phyloP scores from a whole-genome alignment of 1,139 yeast species.

The Yamadazyma blattariae region DNA sequence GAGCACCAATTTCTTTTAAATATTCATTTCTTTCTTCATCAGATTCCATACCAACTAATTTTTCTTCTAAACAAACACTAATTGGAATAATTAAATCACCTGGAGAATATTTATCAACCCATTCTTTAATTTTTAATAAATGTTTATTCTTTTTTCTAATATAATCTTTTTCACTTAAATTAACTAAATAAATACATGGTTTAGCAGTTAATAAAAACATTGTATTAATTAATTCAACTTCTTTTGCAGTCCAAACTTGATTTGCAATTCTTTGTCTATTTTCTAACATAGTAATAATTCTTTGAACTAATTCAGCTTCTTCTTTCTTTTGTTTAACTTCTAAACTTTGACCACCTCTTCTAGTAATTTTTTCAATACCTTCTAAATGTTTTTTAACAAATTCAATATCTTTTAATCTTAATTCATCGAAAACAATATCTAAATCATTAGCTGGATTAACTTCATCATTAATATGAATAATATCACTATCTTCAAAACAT shows the following conservation, averaged over 20 bases:
- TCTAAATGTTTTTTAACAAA: constrained; percentile 90
- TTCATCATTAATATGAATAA: constrained; percentile 96
- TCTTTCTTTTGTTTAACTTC: constrained; percentile 95
- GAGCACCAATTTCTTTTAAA: constrained; percentile 81
- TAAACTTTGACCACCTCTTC: constrained; percentile 92
- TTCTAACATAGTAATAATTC: constrained; percentile 72
- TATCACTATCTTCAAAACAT: constrained; percentile 97
- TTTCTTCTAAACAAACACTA: constrained; percentile 90
- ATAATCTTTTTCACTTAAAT: constrained; percentile 91
- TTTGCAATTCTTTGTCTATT: constrained; percentile 89
- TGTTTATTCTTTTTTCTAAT: constrained; percentile 98
- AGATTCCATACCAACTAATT: constrained; percentile 80
- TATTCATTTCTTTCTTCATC: constrained; percentile 93
- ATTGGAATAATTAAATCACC: constrained; percentile 95
- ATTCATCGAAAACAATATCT: constrained; percentile 87
- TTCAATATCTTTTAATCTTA: constrained; percentile 95
- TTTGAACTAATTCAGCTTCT: constrained; percentile 79
- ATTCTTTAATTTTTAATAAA: constrained; percentile 84
- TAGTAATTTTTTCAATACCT: constrained; percentile 79
- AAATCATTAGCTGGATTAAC: constrained; percentile 95
- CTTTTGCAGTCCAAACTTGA: constrained; percentile 85
- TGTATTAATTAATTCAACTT: constrained; percentile 83
- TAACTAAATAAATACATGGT: constrained; percentile 92
- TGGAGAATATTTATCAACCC: constrained; percentile 93
- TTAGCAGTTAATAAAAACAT: constrained; percentile 92